A percentile compares a stretch with the other conserved stretches of the same genome.
Conservation (phyloP, 2,329 filamentous ascomycete genomes). For the Colletotrichum gloeosporioides region DNA sequence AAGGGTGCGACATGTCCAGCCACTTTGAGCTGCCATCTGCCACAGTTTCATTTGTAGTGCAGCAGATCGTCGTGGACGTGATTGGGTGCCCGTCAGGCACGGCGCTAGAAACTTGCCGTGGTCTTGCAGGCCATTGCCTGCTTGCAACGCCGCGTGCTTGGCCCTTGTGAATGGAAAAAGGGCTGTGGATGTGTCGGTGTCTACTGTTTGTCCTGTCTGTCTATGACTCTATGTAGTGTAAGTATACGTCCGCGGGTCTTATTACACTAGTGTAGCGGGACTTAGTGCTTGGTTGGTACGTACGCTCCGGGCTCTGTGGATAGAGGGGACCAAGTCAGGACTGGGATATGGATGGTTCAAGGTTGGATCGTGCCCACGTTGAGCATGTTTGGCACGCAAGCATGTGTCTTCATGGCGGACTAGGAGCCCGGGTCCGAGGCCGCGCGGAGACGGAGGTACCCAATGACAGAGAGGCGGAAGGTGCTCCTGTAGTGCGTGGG, state of each 20-base stretch:
- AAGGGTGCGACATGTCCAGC: neutral
- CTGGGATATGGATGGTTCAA: neutral
- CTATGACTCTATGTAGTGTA: no score
- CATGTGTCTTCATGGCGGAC: neutral
- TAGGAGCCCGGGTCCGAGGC: neutral
- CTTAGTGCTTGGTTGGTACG: neutral
- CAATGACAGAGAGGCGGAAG: neutral
- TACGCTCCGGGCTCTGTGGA: neutral
- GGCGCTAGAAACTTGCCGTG: constrained; percentile 1
- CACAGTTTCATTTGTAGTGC: neutral
- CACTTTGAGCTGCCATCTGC: neutral
- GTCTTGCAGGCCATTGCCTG: neutral
- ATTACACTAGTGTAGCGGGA: no score
- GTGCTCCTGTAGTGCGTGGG: neutral
- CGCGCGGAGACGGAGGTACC: neutral
- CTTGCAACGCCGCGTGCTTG: neutral
- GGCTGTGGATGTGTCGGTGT: neutral
- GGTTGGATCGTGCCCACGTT: neutral
- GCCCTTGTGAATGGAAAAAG: neutral
- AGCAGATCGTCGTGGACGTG: neutral
- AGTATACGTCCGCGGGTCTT: no score
- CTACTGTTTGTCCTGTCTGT: no score
- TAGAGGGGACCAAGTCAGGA: no score
- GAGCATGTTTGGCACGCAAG: neutral
- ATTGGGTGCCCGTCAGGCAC: neutral